These are phyloP conservation scores for Pichia sp. DNA, from an alignment of 1,139 yeast genomes.

Conservation along the genomic window DNA sequence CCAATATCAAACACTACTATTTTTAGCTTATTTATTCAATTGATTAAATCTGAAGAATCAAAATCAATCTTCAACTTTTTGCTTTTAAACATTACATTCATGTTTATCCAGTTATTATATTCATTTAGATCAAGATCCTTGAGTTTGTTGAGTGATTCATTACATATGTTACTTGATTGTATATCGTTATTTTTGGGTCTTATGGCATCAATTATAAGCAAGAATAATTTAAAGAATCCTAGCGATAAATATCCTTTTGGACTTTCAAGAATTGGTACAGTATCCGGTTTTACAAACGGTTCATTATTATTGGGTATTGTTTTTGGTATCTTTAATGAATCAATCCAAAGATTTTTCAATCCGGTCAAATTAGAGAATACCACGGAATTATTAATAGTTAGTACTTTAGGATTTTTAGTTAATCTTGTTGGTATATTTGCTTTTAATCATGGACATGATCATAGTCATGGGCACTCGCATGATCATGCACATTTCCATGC, in stretches of 20 bases:
- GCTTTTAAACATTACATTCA: slow-evolving; percentile 78
- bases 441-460: slow-evolving; percentile 64
- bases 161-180: slow-evolving; percentile 96
- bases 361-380: slow-evolving; percentile 78
- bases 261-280: slow-evolving; percentile 72
- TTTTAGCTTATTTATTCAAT: slow-evolving; percentile 30
- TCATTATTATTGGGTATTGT: slow-evolving; percentile 81
- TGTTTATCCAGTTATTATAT: slow-evolving; percentile 88
- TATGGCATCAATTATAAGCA: slow-evolving; percentile 65
- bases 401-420: slow-evolving; percentile 76
- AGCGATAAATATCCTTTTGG: slow-evolving; percentile 81
- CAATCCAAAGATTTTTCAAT: slow-evolving; percentile 67
- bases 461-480: slow-evolving; percentile 32
- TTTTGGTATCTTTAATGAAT: slow-evolving; percentile 81
- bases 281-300: slow-evolving; percentile 95
- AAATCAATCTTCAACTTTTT: slow-evolving; percentile 84
- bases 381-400: slow-evolving; percentile 79
- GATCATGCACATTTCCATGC: slow-evolving; percentile 32
- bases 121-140: slow-evolving; percentile 89
- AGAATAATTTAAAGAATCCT: slow-evolving; percentile 34
- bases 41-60: slow-evolving; percentile 65
- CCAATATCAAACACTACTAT: slow-evolving; percentile 11
- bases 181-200: slow-evolving; percentile 83
- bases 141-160: slow-evolving; percentile 84
- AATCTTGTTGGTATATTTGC: slow-evolving; percentile 91